Evolutionary conservation across 2,329 filamentous ascomycete species (phyloP), one percentile per base, ranked within the genome.

Genomic region (Thielaviopsis cerberus): DNA sequence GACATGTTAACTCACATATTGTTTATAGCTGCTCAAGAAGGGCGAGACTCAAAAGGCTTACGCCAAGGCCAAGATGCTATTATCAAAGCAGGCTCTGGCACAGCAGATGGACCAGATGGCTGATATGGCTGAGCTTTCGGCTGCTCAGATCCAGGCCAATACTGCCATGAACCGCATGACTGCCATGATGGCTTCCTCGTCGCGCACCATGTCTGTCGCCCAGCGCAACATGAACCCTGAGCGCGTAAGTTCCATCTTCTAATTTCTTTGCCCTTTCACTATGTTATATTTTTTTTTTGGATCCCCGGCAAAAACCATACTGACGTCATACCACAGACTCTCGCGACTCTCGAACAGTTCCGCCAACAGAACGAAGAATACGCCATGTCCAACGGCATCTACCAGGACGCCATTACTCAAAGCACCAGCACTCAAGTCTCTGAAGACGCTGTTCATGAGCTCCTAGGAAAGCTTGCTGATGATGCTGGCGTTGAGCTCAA

Each of bases 391-490:
- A 81, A 80, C 69, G 77, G 82, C 64, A 88, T 90, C 71, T 92
- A 92, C 71, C 87, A 91, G 70, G 88, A 90, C 66, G 86, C 88
- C 61, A 91, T 90, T 62, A 82, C 80, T 23, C 83, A 85, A 61
- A 85, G 85, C 41, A 94, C 88, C 1, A 69, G 86, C 70, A 65
- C 84, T 73, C 68, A 86, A 75, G 69, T 90, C 73, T 72, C 86
- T 73, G 71, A 94, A 68, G 88, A 94, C 64, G 88, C 90, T 64
- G 88, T 94, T 1, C 88, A 94, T 69, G 82, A 88, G 63, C 72
- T 94, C 62, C 85, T 94, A 71, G 84, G 81, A 63, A 86, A 94
- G 71, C 80, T 92, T 51, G 88, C 88, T 62, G 89, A 94, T 69
- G 88, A 94, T 69, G 88, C 86, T 10, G 89, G 89, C 57, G 80